Base-by-base conservation (phyloP, 352 stramenopile species). In the Phytophthora hibernalis region DNA sequence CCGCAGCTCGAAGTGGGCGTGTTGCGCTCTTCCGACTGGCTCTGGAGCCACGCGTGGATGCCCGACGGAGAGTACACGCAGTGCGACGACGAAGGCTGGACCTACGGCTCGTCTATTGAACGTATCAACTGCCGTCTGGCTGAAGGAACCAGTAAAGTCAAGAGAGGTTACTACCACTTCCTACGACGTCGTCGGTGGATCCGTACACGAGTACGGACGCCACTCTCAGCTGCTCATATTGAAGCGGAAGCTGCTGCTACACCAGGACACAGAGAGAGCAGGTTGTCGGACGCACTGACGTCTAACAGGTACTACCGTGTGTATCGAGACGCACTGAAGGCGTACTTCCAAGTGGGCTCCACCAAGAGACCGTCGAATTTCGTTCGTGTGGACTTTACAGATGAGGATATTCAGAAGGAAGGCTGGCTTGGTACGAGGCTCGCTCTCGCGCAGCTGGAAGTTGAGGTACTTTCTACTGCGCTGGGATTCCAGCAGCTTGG, bases 51-150 rank as follows among this genome's bases (percentile, higher is more conserved):
- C 57, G 70, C 73, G 12, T 96, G 87, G 87, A 69, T 91, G 20
- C 75, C 78, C 8, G 87, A 94, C 45, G 66, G 77, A 43, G 82
- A 91, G 55, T 96, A 92, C 62, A 90, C 86, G 47, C 77, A 90
- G 64, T 94, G 87, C 58, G 87, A 96, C 45, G 82, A 93, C 38
- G 85, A 96, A 68, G 86, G 85, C 33, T 96, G 88, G 88, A 84
- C 76, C 50, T 96, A 96, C 72, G 88, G 88, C 58, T 93, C 85
- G 30, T 92, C 85, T 21, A 90, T 96, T 52, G 76, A 77, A 35
- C 80, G 86, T 26, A 95, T 96, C 54, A 96, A 95, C 72, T 85
- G 83, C 24, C 83, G 84, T 2, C 59, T 96, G 6, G 88, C 88
- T 1, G 80, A 92, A 40, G 88, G 88, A 37, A 93, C 83, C 9